phyloP scores from a whole-genome alignment of 495 filamentous ascomycete genomes.

The Usnea hakonensis region DNA sequence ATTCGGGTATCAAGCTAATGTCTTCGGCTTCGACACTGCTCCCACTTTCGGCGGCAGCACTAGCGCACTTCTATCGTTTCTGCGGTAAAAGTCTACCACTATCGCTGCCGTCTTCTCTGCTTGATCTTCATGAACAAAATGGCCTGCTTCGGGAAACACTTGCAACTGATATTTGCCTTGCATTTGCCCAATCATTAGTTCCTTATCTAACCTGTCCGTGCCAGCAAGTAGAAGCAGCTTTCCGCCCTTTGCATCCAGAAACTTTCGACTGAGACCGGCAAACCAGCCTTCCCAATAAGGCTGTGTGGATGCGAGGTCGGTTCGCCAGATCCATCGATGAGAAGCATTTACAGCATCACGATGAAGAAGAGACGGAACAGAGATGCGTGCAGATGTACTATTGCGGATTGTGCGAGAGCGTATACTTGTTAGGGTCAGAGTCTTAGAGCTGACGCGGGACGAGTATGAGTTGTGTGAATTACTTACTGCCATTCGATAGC shows the following conservation, averaged over 20 bases:
- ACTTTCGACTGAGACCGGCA: conserved; percentile 75
- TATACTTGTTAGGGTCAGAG: conserved; percentile 37
- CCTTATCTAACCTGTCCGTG: conserved; percentile 88
- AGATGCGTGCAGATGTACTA: conserved; percentile 66
- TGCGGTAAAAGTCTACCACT: conserved; percentile 80
- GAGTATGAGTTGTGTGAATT: conserved; percentile 1
- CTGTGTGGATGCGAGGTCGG: conserved; percentile 73
- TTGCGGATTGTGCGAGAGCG: conserved; percentile 86
- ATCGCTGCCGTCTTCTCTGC: conserved; percentile 78
- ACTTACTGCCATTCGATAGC: conserved; percentile 90
- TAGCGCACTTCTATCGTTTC: conserved; percentile 78
- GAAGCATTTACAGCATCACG: conserved; percentile 36
- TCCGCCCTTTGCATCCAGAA: conserved; percentile 73
- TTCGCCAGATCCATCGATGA: conserved; percentile 73
- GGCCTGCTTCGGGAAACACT: conserved; percentile 89
- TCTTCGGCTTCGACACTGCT: conserved; percentile 39
- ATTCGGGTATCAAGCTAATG: conserved; percentile 31
- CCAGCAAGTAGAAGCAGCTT: conserved; percentile 89
- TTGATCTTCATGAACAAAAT: conserved; percentile 82
- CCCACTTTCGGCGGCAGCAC: conserved; percentile 87
- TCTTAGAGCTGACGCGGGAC: conserved; percentile 6
- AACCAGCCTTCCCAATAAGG: conserved; percentile 97
- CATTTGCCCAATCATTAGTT: conserved; percentile 96
- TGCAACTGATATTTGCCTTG: conserved; percentile 97
- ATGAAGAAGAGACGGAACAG: conserved; percentile 74